A percentile compares a stretch with the other conserved stretches of the same genome.
phyloP scores from a whole-genome alignment of 140 eudicot species.

The Senecio squalidus region DNA sequence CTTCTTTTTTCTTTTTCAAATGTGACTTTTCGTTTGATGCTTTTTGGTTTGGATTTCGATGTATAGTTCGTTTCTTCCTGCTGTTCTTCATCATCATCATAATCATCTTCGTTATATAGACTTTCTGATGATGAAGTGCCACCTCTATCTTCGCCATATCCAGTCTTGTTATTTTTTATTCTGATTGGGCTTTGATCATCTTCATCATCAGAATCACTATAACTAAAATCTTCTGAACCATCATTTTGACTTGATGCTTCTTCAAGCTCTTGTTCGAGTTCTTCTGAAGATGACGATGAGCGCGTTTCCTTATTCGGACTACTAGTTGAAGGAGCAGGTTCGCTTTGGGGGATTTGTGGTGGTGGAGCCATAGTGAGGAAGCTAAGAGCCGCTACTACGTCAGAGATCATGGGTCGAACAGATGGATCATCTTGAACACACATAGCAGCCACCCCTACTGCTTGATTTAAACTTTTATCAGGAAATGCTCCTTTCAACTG shows the following conservation, averaged over 20 bases:
- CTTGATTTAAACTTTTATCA: slow-evolving; percentile 74
- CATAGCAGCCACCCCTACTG: slow-evolving; percentile 90
- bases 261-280: slow-evolving; percentile 4
- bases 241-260: slow-evolving; percentile 8
- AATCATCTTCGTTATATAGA: slow-evolving; percentile 39
- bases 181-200: slow-evolving; percentile 5
- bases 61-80: slow-evolving; percentile 26
- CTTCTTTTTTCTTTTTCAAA: slow-evolving; percentile 8
- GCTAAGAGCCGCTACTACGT: slow-evolving; percentile 69
- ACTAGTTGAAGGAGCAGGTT: neutral
- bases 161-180: slow-evolving; percentile 3
- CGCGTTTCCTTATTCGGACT: neutral
- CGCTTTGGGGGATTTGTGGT: neutral
- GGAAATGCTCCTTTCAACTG: slow-evolving; percentile 43
- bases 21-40: slow-evolving; percentile 35
- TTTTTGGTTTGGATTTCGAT: slow-evolving; percentile 31
- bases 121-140: slow-evolving; percentile 33
- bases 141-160: slow-evolving; percentile 17
- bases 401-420: slow-evolving; percentile 78
- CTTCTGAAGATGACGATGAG: slow-evolving; percentile 13
- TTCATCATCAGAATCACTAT: slow-evolving; percentile 19
- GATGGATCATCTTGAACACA: slow-evolving; percentile 87
- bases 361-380: slow-evolving; percentile 47
- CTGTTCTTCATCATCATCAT: slow-evolving; percentile 32
- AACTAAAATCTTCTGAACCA: slow-evolving; percentile 14